A percentile compares a stretch with the other conserved stretches of the same genome.
Evolutionary conservation across 805 yeast genomes (phyloP).

Genomic region (Cyberlindnera petersonii): DNA sequence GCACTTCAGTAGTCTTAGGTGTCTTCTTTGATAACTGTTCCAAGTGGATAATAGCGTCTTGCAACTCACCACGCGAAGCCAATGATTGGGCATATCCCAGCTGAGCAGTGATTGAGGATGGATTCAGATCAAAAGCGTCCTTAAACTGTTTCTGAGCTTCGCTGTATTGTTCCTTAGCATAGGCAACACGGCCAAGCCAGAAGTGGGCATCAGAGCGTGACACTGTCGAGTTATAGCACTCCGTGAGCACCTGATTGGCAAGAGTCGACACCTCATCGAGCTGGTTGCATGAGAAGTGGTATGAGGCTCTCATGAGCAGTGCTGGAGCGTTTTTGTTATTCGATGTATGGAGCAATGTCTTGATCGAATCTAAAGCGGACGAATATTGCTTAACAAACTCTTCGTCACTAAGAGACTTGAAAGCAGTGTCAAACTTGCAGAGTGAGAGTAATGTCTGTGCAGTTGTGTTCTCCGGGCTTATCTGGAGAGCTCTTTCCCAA

Average conservation of each 20-base stretch:
- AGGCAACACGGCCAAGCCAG: conserved; percentile 84
- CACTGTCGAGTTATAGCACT: conserved; percentile 35
- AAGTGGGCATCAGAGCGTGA: conserved; percentile 61
- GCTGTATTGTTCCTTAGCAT: conserved; percentile 54
- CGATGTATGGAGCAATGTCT: conserved; percentile 32
- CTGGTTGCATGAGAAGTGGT: conserved; percentile 65
- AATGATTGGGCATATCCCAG: conserved; percentile 87
- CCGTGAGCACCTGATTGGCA: conserved; percentile 45
- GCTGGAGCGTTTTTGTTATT: conserved; percentile 55
- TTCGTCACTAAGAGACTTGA: conserved; percentile 50
- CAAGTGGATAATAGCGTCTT: conserved; percentile 83
- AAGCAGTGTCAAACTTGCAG: conserved; percentile 61
- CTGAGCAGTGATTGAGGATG: conserved; percentile 61
- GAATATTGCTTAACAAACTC: conserved; percentile 60
- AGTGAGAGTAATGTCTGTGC: conserved; percentile 65
- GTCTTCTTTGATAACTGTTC: conserved; percentile 66
- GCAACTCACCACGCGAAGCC: conserved; percentile 63
- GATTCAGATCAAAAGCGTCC: conserved; percentile 64
- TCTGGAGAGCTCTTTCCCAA: conserved; percentile 75
- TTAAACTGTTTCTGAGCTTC: conserved; percentile 70
- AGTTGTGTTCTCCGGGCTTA: conserved; percentile 49
- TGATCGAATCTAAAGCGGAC: conserved; percentile 48
- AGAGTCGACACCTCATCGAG: conserved; percentile 54
- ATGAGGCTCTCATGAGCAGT: conserved; percentile 63
- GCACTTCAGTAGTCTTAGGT: conserved; percentile 69